These are phyloP conservation scores for Debaryomyces udenii DNA, from an alignment of 1,139 yeast species.

Conservation along the genomic window DNA sequence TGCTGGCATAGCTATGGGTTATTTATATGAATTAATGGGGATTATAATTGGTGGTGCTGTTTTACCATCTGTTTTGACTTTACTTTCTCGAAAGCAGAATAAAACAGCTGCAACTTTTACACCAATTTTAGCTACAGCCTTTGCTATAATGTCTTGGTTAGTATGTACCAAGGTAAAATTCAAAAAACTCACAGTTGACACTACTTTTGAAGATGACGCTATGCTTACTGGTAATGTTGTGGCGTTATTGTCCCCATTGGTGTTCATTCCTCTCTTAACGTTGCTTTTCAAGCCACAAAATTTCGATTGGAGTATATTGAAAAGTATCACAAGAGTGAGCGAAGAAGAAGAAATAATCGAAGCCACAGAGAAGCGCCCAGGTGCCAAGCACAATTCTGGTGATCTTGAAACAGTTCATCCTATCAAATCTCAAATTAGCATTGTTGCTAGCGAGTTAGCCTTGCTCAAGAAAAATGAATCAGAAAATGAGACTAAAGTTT, in stretches of 20 bases:
- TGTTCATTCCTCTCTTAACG: constrained; percentile 70
- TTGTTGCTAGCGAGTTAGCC: constrained; percentile 50
- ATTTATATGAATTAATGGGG: constrained; percentile 85
- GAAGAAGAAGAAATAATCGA: constrained; percentile 63
- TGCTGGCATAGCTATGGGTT: constrained; percentile 85
- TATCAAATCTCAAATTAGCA: constrained; percentile 37
- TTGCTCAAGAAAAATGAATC: constrained; percentile 34
- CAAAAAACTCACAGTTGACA: constrained; percentile 58
- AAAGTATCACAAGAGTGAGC: constrained; percentile 61
- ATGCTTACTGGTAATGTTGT: constrained; percentile 88
- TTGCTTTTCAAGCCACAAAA: constrained; percentile 65
- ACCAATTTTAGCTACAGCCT: constrained; percentile 62
- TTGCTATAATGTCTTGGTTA: constrained; percentile 70
- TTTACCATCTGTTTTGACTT: constrained; percentile 70
- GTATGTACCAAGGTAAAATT: constrained; percentile 57
- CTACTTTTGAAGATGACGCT: constrained; percentile 75
- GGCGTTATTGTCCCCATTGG: constrained; percentile 73
- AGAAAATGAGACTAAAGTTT: constrained; percentile 46
- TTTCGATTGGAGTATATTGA: constrained; percentile 70
- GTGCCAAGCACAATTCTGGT: constrained; percentile 28
- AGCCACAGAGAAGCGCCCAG: constrained; percentile 15
- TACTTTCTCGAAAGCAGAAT: constrained; percentile 71
- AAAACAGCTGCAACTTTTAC: constrained; percentile 59
- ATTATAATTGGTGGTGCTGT: constrained; percentile 86
- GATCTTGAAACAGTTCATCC: constrained; percentile 45